A percentile compares a stretch with the other conserved stretches of the same genome.
Conservation (phyloP, 192 early-diverging fungal genomes). For the Cladochytrium replicatum region DNA sequence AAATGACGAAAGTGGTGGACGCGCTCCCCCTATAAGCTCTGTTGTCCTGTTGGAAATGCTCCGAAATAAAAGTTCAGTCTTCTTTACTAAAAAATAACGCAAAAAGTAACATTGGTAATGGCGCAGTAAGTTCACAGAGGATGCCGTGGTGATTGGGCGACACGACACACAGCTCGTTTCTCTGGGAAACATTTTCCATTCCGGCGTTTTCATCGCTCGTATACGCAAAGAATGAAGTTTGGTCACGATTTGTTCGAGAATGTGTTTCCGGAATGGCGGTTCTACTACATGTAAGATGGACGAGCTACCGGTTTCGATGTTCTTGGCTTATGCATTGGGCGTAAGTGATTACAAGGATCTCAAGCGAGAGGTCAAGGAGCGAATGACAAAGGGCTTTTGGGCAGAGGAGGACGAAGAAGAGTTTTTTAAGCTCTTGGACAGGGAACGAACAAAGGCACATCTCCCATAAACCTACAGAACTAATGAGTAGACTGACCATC, state of each 20-base stretch:
- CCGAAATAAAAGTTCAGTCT: no score
- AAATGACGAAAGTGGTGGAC: no score
- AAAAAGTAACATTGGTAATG: no score
- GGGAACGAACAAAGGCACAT: constrained; percentile 2
- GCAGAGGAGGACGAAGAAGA: not conserved
- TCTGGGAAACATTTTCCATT: no score
- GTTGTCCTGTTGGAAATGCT: no score
- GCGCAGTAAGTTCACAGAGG: no score
- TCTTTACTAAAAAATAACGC: no score
- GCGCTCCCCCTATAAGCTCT: no score
- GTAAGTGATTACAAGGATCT: constrained; percentile 65
- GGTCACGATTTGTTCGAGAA: constrained; percentile 71
- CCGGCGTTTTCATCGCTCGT: no score
- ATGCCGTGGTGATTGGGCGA: no score
- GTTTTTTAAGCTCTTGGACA: constrained; percentile 2
- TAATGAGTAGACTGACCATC: not conserved
- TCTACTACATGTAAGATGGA: constrained; percentile 37
- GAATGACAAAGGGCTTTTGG: constrained; percentile 20
- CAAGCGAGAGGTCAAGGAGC: constrained; percentile 71
- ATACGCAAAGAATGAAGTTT: constrained; percentile 88
- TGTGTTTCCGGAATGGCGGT: constrained; percentile 78
- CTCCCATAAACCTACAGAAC: not conserved
- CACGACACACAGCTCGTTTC: no score
- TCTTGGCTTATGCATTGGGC: not conserved
- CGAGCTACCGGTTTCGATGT: not conserved